Evolutionary conservation across 108 stramenopile species (phyloP).

Genomic region (Nitzschia sp.): DNA sequence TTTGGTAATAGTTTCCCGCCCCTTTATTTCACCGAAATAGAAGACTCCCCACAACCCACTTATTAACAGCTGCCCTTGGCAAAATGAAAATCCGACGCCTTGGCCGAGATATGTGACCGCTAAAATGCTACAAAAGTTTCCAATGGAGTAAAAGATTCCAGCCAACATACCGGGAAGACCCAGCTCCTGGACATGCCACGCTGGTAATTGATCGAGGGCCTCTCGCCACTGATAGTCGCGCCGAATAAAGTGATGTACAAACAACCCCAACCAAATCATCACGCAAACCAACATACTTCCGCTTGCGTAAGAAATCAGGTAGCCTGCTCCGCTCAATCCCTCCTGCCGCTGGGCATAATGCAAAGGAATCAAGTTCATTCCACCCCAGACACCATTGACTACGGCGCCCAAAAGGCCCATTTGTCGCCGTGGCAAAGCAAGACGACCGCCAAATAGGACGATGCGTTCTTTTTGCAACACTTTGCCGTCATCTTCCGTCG

Average conservation of each 20-base stretch:
- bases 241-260: constrained; percentile 29
- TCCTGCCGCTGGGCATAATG: constrained; percentile 48
- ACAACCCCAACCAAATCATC: constrained; percentile 43
- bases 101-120: constrained; percentile 69
- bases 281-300: constrained; percentile 54
- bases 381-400: constrained; percentile 58
- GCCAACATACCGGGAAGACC: constrained; percentile 45
- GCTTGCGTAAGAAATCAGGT: constrained; percentile 47
- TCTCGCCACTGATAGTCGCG: constrained; percentile 2
- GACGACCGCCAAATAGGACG: constrained; percentile 37
- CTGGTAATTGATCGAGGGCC: constrained; percentile 52
- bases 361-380: constrained; percentile 54
- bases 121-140: constrained; percentile 70
- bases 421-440: constrained; percentile 45
- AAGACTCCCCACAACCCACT: constrained; percentile 77
- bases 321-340: constrained; percentile 37
- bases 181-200: constrained; percentile 53
- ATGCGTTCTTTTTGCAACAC: constrained; percentile 15
- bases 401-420: constrained; percentile 54
- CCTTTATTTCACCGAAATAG: constrained; percentile 66
- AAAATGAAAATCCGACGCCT: constrained; percentile 66
- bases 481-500: constrained; percentile 5
- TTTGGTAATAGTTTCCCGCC: constrained; percentile 38
- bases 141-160: constrained; percentile 63
- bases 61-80: constrained; percentile 41